Evolutionary conservation across 78 protist species (phyloP).

Genomic region (Protostelium mycophagum): DNA sequence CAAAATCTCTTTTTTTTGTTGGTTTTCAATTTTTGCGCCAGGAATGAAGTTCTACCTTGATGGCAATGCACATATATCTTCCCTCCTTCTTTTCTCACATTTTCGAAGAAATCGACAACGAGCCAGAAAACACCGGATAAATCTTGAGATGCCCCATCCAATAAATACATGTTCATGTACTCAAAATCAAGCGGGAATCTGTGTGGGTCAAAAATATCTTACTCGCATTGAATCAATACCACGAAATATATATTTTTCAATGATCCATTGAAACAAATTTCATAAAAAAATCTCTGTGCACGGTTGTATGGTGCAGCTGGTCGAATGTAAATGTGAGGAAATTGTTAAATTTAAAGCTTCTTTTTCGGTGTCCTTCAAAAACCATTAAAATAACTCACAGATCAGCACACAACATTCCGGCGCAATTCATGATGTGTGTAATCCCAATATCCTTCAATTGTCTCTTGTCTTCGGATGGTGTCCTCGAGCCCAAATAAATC

Average conservation of each 20-base stretch:
- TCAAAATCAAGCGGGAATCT: conserved; percentile 25
- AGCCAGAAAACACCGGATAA: conserved; percentile 43
- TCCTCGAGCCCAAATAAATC: conserved; percentile 24
- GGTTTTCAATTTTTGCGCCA: no score
- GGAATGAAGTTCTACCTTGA: conserved; percentile 24
- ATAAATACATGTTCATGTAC: conserved; percentile 38
- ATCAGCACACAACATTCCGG: conserved; percentile 44
- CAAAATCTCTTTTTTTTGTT: no score
- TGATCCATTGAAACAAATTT: no score
- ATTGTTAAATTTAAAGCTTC: no score
- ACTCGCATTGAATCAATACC: no score
- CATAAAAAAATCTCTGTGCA: no score
- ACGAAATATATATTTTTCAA: no score
- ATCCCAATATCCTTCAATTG: conserved; percentile 30
- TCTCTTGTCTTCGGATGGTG: conserved; percentile 23
- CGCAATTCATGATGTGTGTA: conserved; percentile 57
- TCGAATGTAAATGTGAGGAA: no score
- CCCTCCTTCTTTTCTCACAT: conserved; percentile 19
- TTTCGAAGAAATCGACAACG: conserved; percentile 42
- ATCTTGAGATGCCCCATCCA: conserved; percentile 55
- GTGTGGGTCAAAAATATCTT: neutral
- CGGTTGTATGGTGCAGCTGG: no score
- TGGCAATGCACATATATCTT: conserved; percentile 50
- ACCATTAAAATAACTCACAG: conserved; percentile 3
- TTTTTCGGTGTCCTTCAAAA: no score